phyloP scores from a whole-genome alignment of 192 early-diverging fungal species.

The Coemansia nantahalensis region DNA sequence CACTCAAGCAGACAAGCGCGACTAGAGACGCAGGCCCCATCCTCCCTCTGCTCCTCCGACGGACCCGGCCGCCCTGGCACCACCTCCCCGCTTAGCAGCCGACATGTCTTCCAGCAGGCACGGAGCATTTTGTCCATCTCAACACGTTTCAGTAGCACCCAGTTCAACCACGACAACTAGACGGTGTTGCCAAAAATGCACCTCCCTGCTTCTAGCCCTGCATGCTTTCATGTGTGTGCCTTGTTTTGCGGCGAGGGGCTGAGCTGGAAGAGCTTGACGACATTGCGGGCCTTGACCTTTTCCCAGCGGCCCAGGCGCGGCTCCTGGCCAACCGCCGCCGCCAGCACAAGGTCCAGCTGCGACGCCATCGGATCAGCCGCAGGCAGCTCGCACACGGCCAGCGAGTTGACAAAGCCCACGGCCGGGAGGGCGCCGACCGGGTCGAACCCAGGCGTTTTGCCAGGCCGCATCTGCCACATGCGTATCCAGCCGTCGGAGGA shows the following conservation, averaged over 20 bases:
- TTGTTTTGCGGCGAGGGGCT: neutral
- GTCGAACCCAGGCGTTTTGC: conserved; percentile 59
- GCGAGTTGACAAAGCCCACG: conserved; percentile 59
- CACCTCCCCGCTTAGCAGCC: too few species aligned
- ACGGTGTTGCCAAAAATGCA: too few species aligned
- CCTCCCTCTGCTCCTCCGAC: too few species aligned
- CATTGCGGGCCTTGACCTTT: conserved; percentile 76
- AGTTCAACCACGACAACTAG: too few species aligned
- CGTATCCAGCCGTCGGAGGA: conserved; percentile 85
- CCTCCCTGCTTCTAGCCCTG: too few species aligned
- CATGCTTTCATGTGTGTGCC: too few species aligned
- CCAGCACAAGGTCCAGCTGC: conserved; percentile 50
- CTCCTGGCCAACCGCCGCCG: conserved; percentile 83
- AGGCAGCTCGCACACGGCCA: conserved; percentile 29
- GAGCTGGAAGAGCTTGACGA: conserved; percentile 67
- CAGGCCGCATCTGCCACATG: conserved; percentile 78
- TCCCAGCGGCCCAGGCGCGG: conserved; percentile 89
- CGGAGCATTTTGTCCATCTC: too few species aligned
- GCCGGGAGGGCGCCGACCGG: conserved; percentile 58
- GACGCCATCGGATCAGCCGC: conserved; percentile 10
- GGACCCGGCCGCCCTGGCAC: too few species aligned
- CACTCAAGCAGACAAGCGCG: too few species aligned
- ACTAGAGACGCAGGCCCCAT: too few species aligned
- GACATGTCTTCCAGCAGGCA: too few species aligned
- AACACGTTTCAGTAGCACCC: too few species aligned